These are phyloP conservation scores for Dioszegia crocea DNA, from an alignment of 768 basidiomycete genomes.

Conservation along the genomic window DNA sequence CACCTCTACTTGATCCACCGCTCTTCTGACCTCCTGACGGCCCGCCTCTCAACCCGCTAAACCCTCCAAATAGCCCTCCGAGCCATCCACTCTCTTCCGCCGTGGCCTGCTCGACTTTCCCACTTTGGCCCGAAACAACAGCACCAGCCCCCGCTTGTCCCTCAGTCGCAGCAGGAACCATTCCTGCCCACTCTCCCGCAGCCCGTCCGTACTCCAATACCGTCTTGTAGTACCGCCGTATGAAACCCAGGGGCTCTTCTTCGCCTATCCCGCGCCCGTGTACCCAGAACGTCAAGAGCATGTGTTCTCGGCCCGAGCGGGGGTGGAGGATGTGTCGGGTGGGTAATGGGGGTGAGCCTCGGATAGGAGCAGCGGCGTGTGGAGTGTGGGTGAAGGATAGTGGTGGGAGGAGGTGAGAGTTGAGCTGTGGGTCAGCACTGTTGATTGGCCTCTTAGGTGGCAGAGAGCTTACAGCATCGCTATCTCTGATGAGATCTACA, in stretches of 20 bases:
- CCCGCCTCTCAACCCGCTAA: conserved; percentile 12
- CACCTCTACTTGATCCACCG: conserved; percentile 13
- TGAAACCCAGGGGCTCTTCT: conserved; percentile 34
- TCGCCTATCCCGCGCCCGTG: conserved; percentile 46
- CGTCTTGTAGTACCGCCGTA: conserved; percentile 13
- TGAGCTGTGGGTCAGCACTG: conserved; percentile 29
- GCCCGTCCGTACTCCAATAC: conserved; percentile 17
- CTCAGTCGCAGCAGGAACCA: conserved; percentile 7
- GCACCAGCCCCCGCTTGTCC: too few relatives aligned
- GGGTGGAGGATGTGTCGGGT: conserved; percentile 41
- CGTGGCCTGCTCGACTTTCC: too few relatives aligned
- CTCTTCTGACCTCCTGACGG: background rate
- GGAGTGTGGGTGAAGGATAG: conserved; percentile 49
- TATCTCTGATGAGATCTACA: conserved; percentile 44
- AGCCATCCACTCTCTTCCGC: conserved; percentile 7
- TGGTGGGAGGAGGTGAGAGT: conserved; percentile 46
- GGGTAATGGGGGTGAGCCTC: conserved; percentile 41
- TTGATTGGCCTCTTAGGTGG: background rate
- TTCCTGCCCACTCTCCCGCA: conserved; percentile 10
- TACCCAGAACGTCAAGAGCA: conserved; percentile 48
- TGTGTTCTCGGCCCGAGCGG: conserved; percentile 43
- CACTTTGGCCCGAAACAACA: too few relatives aligned
- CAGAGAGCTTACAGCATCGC: conserved; percentile 38
- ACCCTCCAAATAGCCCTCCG: conserved; percentile 27
- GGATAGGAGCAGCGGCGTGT: conserved; percentile 34